These are phyloP conservation scores for Oryza longistaminata DNA, from an alignment of 176 grass and related monocot genomes.

Conservation along the genomic window DNA sequence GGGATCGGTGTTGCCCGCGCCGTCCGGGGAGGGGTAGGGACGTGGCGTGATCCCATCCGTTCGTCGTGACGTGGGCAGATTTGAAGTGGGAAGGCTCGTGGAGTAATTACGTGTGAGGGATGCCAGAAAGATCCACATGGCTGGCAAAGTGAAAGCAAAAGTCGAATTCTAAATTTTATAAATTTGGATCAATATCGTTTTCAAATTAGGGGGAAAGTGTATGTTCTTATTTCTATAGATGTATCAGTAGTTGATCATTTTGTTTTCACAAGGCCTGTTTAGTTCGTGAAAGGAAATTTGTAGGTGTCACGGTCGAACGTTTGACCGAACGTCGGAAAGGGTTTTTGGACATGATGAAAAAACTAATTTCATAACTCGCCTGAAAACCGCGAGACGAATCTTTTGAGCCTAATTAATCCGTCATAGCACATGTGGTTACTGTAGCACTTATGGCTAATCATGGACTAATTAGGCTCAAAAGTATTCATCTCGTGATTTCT, in stretches of 20 bases:
- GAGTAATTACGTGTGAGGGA: neutral
- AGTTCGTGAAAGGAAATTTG: too few species aligned
- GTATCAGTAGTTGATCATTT: neutral
- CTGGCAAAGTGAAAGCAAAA: slow-evolving; percentile 1
- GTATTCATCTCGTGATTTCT: too few species aligned
- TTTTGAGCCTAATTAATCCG: too few species aligned
- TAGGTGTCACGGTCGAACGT: too few species aligned
- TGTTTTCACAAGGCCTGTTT: neutral
- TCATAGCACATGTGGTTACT: too few species aligned
- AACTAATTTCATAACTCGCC: too few species aligned
- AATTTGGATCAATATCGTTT: neutral
- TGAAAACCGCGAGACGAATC: too few species aligned
- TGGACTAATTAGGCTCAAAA: too few species aligned
- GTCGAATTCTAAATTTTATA: neutral
- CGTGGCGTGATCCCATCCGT: neutral
- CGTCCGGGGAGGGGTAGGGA: neutral
- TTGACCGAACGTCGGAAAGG: too few species aligned
- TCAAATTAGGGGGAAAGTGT: neutral
- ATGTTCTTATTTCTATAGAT: neutral
- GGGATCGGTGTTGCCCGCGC: neutral
- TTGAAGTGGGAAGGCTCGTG: neutral
- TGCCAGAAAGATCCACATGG: slow-evolving; percentile 21
- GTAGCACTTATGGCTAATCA: too few species aligned
- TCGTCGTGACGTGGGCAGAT: neutral
- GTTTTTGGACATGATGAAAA: too few species aligned